Base-by-base conservation (phyloP, 371 early-diverging fungal genomes). In the Mortierella sp. region DNA sequence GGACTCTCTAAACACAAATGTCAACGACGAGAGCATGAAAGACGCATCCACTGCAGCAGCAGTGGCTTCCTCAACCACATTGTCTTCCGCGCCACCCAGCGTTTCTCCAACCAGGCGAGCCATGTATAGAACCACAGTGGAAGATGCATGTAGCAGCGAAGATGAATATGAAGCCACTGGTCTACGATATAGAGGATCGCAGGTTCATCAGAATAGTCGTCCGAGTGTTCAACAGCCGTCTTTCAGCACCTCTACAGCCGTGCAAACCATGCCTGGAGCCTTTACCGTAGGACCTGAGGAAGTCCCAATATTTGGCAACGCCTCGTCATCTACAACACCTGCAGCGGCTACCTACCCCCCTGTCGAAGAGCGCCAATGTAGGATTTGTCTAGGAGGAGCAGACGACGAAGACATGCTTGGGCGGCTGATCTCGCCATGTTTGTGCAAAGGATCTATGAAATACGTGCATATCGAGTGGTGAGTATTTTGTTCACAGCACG, bases 401-500 rank as follows among this genome's bases (percentile, higher is more conserved):
- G 83, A 82, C 27, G 80, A 81, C 10, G 71, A 68, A 24, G 70
- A 68, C 10, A 64, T 61, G 1, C 62, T 80, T 21, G 83, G 81
- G 16, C 65, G 64, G 23, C 59, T 82, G 10, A 82, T 82, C 21
- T 81, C 83, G 8, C 83, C 83, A 2, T 82, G 83, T 59, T 59
- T 71, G 12, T 82, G 83, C 67, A 82, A 82, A 57, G 83, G 83
- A 6, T 81, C 80, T 19, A 81, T 81, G 78, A 69, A 70, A 70
- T 76, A 76, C 24, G 70, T 76, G 3, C 78, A 76, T 26, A 56
- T 76, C 16, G 78, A 65, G 54, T 76, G 76, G 76, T 74, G 58
- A 30, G 61, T 30, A n/a, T n/a, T n/a, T n/a, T n/a, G n/a, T n/a
- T n/a, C n/a, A n/a, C n/a, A n/a, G n/a, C n/a, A n/a, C n/a, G n/a